phyloP scores from a whole-genome alignment of 495 filamentous ascomycete genomes.

The Neurospora sp. region DNA sequence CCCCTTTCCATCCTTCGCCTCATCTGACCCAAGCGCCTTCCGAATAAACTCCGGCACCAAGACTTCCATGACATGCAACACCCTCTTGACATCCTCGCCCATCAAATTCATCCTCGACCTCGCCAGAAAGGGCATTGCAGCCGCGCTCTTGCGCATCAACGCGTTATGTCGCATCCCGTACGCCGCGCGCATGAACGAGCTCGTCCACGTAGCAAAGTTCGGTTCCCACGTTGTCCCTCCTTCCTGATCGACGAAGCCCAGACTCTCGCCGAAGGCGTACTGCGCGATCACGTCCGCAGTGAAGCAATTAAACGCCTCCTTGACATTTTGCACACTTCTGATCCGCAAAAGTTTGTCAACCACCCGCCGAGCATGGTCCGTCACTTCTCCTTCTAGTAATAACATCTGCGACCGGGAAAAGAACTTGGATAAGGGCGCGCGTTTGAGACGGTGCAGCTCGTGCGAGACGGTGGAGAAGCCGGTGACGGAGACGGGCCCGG shows the following conservation, averaged over 20 bases:
- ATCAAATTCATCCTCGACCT: slow-evolving; percentile 5
- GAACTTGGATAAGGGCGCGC: slow-evolving; percentile 31
- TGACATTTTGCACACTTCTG: slow-evolving; percentile 6
- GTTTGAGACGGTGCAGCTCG: slow-evolving; percentile 32
- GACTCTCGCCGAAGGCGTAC: slow-evolving; percentile 20
- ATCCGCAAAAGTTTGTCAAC: slow-evolving; percentile 7
- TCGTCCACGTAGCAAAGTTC: slow-evolving; percentile 17
- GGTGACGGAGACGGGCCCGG: slow-evolving; percentile 16
- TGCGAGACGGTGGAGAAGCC: slow-evolving; percentile 38
- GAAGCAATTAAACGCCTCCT: slow-evolving; percentile 21
- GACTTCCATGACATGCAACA: slow-evolving; percentile 9
- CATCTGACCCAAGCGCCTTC: not conserved
- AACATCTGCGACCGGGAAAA: slow-evolving; percentile 31
- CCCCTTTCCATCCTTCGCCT: slow-evolving; percentile 5
- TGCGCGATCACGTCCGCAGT: slow-evolving; percentile 20
- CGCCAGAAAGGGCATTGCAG: slow-evolving; percentile 8
- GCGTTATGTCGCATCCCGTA: slow-evolving; percentile 17
- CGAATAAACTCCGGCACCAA: slow-evolving; percentile 13
- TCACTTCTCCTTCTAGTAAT: slow-evolving; percentile 24
- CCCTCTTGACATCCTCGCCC: slow-evolving; percentile 12
- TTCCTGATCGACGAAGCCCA: slow-evolving; percentile 19
- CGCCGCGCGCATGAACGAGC: slow-evolving; percentile 22
- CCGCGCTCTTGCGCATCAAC: slow-evolving; percentile 5
- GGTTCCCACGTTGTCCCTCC: slow-evolving; percentile 9
- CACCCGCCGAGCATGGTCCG: slow-evolving; percentile 5